These are phyloP conservation scores for Metschnikowia chrysomelidarum DNA, from an alignment of 805 yeast genomes.

Conservation along the genomic window DNA sequence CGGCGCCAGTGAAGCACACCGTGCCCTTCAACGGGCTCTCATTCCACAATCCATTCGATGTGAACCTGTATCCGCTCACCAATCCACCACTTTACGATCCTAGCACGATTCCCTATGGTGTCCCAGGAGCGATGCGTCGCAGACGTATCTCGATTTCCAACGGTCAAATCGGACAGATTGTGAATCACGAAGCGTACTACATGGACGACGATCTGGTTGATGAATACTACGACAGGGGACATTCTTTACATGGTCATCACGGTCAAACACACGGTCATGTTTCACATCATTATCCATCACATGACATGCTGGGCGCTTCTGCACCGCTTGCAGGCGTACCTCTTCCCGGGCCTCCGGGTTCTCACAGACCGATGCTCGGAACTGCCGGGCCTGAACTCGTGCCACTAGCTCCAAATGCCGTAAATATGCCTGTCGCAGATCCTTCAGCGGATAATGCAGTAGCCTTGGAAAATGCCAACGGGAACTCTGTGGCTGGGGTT, in stretches of 20 bases:
- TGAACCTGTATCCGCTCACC: constrained; percentile 41
- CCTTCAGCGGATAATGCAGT: too few relatives aligned
- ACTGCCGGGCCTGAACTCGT: too few relatives aligned
- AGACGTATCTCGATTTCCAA: constrained; percentile 79
- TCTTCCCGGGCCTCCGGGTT: too few relatives aligned
- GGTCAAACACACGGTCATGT: too few relatives aligned
- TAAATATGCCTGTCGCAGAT: background rate
- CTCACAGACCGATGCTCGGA: too few relatives aligned
- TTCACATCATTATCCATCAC: too few relatives aligned
- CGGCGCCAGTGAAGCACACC: constrained; percentile 5
- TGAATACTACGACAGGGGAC: constrained; percentile 19
- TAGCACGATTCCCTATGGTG: constrained; percentile 36
- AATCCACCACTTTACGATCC: constrained; percentile 49
- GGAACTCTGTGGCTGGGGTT: constrained; percentile 39
- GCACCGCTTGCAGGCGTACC: too few relatives aligned
- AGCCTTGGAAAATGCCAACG: too few relatives aligned
- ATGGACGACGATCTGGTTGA: constrained; percentile 27
- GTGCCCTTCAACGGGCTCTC: constrained; percentile 13
- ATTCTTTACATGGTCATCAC: too few relatives aligned
- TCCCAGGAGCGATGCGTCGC: constrained; percentile 39
- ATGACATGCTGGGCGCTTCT: too few relatives aligned
- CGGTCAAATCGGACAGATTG: constrained; percentile 80
- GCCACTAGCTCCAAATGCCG: too few relatives aligned
- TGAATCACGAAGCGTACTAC: constrained; percentile 43
- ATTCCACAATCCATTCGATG: constrained; percentile 39